Conservation (phyloP, 2,329 filamentous ascomycete genomes). For the Trichoderma simmonsii region DNA sequence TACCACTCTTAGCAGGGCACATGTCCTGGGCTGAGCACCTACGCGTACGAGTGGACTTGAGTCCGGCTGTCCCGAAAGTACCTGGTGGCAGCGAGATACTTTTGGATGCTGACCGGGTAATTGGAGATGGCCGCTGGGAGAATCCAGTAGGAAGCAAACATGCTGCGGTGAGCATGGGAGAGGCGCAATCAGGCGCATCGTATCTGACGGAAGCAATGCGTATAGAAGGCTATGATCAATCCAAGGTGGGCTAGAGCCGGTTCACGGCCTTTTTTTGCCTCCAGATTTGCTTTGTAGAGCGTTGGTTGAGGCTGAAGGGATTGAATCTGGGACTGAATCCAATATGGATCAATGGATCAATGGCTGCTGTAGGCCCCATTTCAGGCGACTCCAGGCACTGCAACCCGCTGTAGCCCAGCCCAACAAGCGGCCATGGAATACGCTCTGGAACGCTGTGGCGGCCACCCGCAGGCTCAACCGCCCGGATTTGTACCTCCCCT, state of each 20-base stretch:
- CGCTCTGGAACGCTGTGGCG: neutral
- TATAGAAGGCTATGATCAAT: neutral
- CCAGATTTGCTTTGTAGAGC: neutral
- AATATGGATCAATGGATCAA: no score
- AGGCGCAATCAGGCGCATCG: neutral
- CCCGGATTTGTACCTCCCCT: constrained; percentile 13
- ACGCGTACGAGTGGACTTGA: constrained; percentile 6
- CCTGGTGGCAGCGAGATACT: neutral
- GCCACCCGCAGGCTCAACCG: neutral
- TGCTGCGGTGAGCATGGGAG: neutral
- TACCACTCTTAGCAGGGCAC: neutral
- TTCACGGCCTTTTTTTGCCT: neutral
- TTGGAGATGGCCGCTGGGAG: neutral
- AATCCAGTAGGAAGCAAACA: neutral
- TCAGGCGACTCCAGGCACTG: neutral
- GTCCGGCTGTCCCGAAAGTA: constrained; percentile 17
- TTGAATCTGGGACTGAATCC: neutral
- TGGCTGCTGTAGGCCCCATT: neutral
- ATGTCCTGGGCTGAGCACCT: neutral
- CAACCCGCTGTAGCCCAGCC: neutral
- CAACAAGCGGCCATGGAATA: neutral
- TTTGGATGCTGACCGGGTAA: constrained; percentile 6
- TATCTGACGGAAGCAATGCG: neutral
- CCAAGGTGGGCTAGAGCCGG: neutral
- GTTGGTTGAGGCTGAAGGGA: neutral